Conservation (phyloP, 306 rosid species). For the Pterocarpus macrocarpus region DNA sequence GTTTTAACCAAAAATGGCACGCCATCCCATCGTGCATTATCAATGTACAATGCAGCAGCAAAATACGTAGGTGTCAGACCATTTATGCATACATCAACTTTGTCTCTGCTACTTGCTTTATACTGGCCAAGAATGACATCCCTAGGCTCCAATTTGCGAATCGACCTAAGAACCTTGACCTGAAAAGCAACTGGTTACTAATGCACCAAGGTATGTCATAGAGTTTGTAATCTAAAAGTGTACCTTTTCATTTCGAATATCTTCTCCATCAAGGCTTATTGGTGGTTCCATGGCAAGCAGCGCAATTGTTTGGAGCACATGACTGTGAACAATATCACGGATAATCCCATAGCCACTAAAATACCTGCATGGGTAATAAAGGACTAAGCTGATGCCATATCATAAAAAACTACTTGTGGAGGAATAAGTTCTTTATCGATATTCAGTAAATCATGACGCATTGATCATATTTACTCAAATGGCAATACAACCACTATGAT, state of each 20-base stretch:
- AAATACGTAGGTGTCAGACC: conserved; percentile 87
- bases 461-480: conserved; percentile 39
- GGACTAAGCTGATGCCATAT: conserved; percentile 33
- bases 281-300: conserved; percentile 99
- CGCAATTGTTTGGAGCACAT: conserved; percentile 89
- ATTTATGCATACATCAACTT: conserved; percentile 59
- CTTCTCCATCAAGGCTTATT: conserved; percentile 88
- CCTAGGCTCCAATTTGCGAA: conserved; percentile 76
- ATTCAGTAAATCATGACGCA: conserved; percentile 30
- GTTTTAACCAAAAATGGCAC: conserved; percentile 91
- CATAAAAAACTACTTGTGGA: conserved; percentile 34
- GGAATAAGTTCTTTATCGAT: not conserved
- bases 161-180: conserved; percentile 91
- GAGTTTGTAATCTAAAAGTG: conserved; percentile 36
- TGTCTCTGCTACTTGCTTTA: conserved; percentile 66
- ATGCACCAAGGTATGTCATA: conserved; percentile 5
- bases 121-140: conserved; percentile 92
- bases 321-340: conserved; percentile 90
- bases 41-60: conserved; percentile 81
- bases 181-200: conserved; percentile 60
- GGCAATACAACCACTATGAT: conserved; percentile 46
- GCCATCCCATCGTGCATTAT: conserved; percentile 98
- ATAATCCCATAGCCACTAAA: conserved; percentile 87
- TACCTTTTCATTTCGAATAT: conserved; percentile 96
- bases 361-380: conserved; percentile 62